Percentiles rank a stretch among this genome's conserved stretches.
Conservation (phyloP, 1,284 basidiomycete genomes). For the Ustilago crameri region DNA sequence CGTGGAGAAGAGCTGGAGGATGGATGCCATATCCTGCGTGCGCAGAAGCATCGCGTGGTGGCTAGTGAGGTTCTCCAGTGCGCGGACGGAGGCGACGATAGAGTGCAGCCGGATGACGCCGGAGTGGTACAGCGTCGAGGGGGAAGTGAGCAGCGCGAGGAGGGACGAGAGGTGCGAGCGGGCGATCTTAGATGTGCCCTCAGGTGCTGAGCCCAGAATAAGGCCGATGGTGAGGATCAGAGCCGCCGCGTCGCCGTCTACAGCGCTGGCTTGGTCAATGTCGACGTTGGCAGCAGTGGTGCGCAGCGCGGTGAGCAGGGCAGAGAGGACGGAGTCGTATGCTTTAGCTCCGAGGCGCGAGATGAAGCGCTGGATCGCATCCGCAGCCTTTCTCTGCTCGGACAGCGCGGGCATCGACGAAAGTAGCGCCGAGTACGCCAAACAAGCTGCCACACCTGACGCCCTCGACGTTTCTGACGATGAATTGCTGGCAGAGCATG, state of each 20-base stretch:
- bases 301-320: constrained; percentile 8
- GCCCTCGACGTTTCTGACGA: neutral
- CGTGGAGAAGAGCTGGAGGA: constrained; percentile 27
- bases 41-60: constrained; percentile 43
- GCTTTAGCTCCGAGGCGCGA: constrained; percentile 13
- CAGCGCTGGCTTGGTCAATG: constrained; percentile 2
- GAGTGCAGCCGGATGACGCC: constrained; percentile 7
- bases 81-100: constrained; percentile 10
- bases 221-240: constrained; percentile 33
- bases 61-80: constrained; percentile 35
- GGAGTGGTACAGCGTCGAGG: neutral
- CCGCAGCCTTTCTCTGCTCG: constrained; percentile 13
- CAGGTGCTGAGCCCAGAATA: constrained; percentile 35
- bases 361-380: constrained; percentile 25
- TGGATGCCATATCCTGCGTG: constrained; percentile 21
- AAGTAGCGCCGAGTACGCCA: constrained; percentile 14
- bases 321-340: constrained; percentile 15
- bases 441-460: constrained; percentile 1
- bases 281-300: neutral
- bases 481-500: neutral
- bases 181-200: constrained; percentile 42
- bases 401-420: constrained; percentile 17
- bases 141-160: constrained; percentile 17
- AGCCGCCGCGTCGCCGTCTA: constrained; percentile 13
- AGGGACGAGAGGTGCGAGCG: constrained; percentile 32